Base-by-base conservation (phyloP, 768 basidiomycete species). In the Tylopilus sp. region DNA sequence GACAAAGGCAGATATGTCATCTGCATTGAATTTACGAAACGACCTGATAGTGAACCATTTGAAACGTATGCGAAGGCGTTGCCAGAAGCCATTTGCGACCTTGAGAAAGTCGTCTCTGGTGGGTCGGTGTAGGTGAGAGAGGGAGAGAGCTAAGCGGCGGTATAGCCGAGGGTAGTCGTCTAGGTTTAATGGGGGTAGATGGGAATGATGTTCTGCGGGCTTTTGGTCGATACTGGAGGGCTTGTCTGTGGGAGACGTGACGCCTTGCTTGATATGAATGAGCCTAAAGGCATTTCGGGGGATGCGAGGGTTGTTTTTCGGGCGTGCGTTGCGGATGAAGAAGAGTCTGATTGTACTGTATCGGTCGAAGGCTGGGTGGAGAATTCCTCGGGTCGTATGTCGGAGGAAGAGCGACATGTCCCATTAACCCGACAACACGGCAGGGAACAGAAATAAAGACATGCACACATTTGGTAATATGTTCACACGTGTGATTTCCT, bases 11-110 rank as follows among this genome's bases (percentile, higher is more conserved):
- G 92, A 95, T 48, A 95, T 89, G 67, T 99, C 97, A 67, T 99
- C 97, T 45, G 91, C 87, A 59, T 97, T 94, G 71, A 95, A 99
- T 62, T 82, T 86, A 42, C 95, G 82, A 73, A 97, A 99, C 4
- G 91, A 92, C 55, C 91, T 79, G 60, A 98, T 95, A 11, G 92
- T 92, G 58, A 94, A 88, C 97, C 97, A 99, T 66, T 93, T 93
- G 74, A 98, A 91, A n/a, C 92, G 81, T 58, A 98, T 88, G 20
- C 86, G 80, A 21, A 88, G 68, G 3, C 97, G 83, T 58, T 95
- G 81, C 85, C 93, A 93, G 67, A 95, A 94, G n/a, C 86, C 85
- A 26, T 79, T 88, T 4, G 95, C 86, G 4, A 91, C 86, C 18
- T 80, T 82, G 31, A 98, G 77, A 52, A 98, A 85, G 64, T 98